phyloP scores from a whole-genome alignment of 2,329 filamentous ascomycete species.

The Lizonia empirigonia region DNA sequence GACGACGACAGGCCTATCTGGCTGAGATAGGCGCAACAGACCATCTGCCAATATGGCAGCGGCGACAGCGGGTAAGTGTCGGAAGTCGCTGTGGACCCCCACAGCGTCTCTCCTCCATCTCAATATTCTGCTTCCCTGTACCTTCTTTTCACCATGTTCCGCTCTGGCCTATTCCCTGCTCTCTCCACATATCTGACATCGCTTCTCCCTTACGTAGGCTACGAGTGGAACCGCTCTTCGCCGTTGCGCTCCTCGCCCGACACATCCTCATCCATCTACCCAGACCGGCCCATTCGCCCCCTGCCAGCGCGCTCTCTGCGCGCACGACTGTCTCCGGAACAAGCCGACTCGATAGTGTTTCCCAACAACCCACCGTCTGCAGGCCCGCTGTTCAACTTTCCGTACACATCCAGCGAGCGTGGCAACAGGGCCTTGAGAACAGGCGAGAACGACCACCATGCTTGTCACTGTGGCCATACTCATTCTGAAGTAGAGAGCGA shows the following conservation, averaged over 20 bases:
- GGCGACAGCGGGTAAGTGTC: constrained; percentile 49
- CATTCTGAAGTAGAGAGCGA: constrained; percentile 63
- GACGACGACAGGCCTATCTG: constrained; percentile 12
- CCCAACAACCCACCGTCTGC: constrained; percentile 75
- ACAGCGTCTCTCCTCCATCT: constrained; percentile 28
- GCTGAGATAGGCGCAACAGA: constrained; percentile 28
- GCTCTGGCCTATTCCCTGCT: constrained; percentile 29
- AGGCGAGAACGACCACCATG: constrained; percentile 59
- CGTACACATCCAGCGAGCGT: constrained; percentile 50
- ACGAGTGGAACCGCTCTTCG: constrained; percentile 50
- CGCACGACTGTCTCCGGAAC: constrained; percentile 83
- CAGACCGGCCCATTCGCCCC: constrained; percentile 90
- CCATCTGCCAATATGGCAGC: constrained; percentile 46
- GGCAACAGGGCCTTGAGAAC: constrained; percentile 42
- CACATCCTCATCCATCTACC: constrained; percentile 79
- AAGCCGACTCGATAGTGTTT: constrained; percentile 80
- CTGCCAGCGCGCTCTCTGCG: constrained; percentile 87
- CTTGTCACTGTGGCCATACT: constrained; percentile 54
- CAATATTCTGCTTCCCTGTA: constrained; percentile 25
- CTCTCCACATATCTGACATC: constrained; percentile 42
- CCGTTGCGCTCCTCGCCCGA: constrained; percentile 61
- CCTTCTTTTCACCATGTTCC: constrained; percentile 23
- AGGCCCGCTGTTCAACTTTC: constrained; percentile 77
- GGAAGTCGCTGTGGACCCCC: constrained; percentile 28
- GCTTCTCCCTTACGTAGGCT: constrained; percentile 45